Evolutionary conservation across 2,329 filamentous ascomycete genomes (phyloP).

Genomic region (Triangularia verruculosa): DNA sequence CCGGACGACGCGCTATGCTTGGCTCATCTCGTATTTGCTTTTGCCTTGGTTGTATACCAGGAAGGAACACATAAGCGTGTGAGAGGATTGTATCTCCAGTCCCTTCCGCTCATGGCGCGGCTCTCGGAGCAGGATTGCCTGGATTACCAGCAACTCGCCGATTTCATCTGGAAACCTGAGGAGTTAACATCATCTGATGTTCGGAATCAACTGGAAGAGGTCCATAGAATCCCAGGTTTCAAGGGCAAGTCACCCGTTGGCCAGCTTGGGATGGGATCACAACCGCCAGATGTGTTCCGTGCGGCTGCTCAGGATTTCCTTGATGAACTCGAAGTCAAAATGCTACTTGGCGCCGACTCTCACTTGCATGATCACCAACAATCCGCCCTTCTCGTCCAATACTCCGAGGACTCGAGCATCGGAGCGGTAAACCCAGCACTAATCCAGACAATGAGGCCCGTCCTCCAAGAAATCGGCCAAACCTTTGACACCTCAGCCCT

Average conservation of each 20-base stretch:
- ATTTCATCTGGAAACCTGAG: slow-evolving; percentile 48
- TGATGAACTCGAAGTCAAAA: slow-evolving; percentile 49
- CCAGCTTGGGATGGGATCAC: slow-evolving; percentile 10
- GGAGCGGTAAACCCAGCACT: slow-evolving; percentile 34
- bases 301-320: slow-evolving; percentile 47
- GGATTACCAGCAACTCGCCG: slow-evolving; percentile 44
- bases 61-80: slow-evolving; percentile 35
- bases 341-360: slow-evolving; percentile 34
- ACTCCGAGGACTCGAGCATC: slow-evolving; percentile 36
- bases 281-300: slow-evolving; percentile 38
- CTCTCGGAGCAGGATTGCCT: slow-evolving; percentile 38
- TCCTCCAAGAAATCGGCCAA: slow-evolving; percentile 37
- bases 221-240: slow-evolving; percentile 27
- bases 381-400: slow-evolving; percentile 28
- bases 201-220: slow-evolving; percentile 28
- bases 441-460: slow-evolving; percentile 34
- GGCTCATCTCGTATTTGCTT: slow-evolving; percentile 50
- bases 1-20: slow-evolving; percentile 49
- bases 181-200: slow-evolving; percentile 33
- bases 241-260: slow-evolving; percentile 43
- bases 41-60: slow-evolving; percentile 46
- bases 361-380: slow-evolving; percentile 34
- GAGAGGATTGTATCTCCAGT: slow-evolving; percentile 45
- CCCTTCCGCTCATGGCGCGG: slow-evolving; percentile 42
- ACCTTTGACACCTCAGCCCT: neutral